A percentile compares a stretch with the other conserved stretches of the same genome.
Evolutionary conservation across 148 eudicot species (phyloP).

Genomic region (Silene conica): DNA sequence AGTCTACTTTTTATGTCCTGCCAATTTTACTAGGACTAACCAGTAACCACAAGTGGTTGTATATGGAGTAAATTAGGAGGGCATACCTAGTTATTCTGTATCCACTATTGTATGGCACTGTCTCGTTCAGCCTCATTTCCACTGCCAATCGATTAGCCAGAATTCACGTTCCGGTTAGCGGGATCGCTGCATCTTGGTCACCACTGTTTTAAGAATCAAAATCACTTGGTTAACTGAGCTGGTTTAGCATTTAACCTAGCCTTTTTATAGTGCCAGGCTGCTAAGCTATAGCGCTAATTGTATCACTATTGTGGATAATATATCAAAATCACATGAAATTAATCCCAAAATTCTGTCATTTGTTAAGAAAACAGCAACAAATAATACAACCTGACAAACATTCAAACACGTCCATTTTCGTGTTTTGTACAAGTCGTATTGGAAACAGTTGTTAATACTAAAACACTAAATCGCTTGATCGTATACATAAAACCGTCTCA

Average conservation of each 20-base stretch:
- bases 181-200: slow-evolving; percentile 68
- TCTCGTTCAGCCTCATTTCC: slow-evolving; percentile 41
- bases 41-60: too few species aligned
- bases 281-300: too few species aligned
- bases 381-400: neutral
- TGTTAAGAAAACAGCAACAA: neutral
- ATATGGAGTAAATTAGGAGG: neutral
- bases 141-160: slow-evolving; percentile 49
- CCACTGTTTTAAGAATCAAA: slow-evolving; percentile 25
- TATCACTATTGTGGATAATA: too few species aligned
- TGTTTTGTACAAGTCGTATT: too few species aligned
- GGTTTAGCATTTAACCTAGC: too few species aligned
- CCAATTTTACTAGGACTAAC: too few species aligned
- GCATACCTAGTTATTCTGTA: slow-evolving; percentile 52
- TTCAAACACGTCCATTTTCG: too few species aligned
- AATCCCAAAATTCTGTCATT: neutral
- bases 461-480: too few species aligned
- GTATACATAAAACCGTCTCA: too few species aligned
- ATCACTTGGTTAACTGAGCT: neutral
- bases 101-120: slow-evolving; percentile 55
- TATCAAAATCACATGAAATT: slow-evolving; percentile 12
- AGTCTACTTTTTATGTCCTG: too few species aligned
- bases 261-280: too few species aligned
- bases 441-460: too few species aligned
- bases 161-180: slow-evolving; percentile 48